Conservation (phyloP, 73 alveolate species). For the Paramecium caudatum region DNA sequence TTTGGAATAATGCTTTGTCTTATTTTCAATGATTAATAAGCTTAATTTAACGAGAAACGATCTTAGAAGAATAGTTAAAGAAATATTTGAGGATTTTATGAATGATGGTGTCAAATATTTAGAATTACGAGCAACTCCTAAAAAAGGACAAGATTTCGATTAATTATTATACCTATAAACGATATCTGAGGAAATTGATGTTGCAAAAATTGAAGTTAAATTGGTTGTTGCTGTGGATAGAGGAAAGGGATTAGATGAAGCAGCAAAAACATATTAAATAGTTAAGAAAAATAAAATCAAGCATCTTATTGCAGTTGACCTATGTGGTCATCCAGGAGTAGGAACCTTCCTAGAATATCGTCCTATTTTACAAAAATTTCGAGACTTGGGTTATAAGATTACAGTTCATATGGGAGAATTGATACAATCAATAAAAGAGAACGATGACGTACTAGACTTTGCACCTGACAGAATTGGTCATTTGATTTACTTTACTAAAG, state of each 20-base stretch:
- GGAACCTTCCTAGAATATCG: conserved; percentile 81
- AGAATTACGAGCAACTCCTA: conserved; percentile 95
- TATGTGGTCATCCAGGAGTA: conserved; percentile 91
- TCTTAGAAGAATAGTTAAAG: conserved; percentile 83
- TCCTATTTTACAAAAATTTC: conserved; percentile 77
- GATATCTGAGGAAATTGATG: conserved; percentile 81
- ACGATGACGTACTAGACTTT: conserved; percentile 83
- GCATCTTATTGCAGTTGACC: conserved; percentile 90
- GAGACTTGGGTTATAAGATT: conserved; percentile 82
- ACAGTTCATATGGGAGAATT: conserved; percentile 89
- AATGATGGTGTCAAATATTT: conserved; percentile 87
- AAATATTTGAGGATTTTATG: conserved; percentile 91
- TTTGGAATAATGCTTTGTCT: conserved; percentile 83
- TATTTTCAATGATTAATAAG: conserved; percentile 83
- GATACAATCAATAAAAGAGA: conserved; percentile 78
- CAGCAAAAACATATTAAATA: conserved; percentile 80
- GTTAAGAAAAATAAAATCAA: conserved; percentile 80
- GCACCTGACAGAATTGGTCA: conserved; percentile 94
- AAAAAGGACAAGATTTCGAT: conserved; percentile 82
- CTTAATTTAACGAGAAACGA: conserved; percentile 80
- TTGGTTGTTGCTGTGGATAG: conserved; percentile 88
- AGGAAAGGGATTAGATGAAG: conserved; percentile 83
- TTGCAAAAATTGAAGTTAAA: conserved; percentile 80
- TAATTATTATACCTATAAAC: conserved; percentile 85
- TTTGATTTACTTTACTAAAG: conserved; percentile 79